Conservation (phyloP, 768 basidiomycete species). For the Sutorius australiensis region DNA sequence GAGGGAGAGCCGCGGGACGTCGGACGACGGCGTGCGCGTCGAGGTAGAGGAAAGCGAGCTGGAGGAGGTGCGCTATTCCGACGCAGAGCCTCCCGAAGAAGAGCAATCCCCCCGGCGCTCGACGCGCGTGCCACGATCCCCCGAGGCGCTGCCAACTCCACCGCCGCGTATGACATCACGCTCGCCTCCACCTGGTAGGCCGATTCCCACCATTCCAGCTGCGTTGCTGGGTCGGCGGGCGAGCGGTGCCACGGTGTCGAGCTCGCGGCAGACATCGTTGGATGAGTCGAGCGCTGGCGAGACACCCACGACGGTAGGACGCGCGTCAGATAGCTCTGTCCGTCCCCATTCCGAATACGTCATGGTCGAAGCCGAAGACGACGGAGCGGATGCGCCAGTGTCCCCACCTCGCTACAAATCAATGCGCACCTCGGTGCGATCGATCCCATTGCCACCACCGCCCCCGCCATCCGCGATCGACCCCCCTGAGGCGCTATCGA, state of each 20-base stretch:
- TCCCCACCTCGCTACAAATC: conserved; percentile 42
- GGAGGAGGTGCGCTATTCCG: conserved; percentile 61
- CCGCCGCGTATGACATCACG: conserved; percentile 40
- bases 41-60: conserved; percentile 73
- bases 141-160: conserved; percentile 40
- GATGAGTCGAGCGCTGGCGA: conserved; percentile 22
- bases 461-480: conserved; percentile 37
- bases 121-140: conserved; percentile 19
- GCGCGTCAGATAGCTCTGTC: neutral
- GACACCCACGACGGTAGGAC: conserved; percentile 2
- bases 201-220: conserved; percentile 36
- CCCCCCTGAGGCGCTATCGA: conserved; percentile 34
- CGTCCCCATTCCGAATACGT: conserved; percentile 51
- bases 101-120: conserved; percentile 46
- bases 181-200: conserved; percentile 35
- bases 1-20: conserved; percentile 39
- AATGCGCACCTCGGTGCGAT: conserved; percentile 23
- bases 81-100: conserved; percentile 36
- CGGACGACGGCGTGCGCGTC: conserved; percentile 60
- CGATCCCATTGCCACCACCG: conserved; percentile 32
- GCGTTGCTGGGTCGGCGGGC: conserved; percentile 33
- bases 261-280: conserved; percentile 39
- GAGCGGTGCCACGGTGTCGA: conserved; percentile 33
- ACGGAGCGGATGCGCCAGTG: conserved; percentile 27
- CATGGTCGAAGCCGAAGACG: conserved; percentile 55